phyloP scores from a whole-genome alignment of 345 rosid species.

The Schrenkiella parvula region DNA sequence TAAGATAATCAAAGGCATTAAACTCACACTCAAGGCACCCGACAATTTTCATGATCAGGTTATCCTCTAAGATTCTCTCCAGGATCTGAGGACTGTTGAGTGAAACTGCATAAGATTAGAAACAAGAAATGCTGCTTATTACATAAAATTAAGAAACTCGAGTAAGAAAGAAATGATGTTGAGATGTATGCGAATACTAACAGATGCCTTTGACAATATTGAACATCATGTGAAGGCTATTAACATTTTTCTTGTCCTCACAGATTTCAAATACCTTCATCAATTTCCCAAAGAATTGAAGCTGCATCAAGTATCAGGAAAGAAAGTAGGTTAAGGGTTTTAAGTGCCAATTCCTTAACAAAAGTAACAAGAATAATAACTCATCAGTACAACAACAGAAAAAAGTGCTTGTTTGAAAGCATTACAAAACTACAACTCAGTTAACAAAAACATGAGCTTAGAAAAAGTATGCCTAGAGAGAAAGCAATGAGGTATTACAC shows the following conservation, averaged over 20 bases:
- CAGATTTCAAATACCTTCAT: constrained; percentile 65
- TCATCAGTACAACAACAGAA: not conserved
- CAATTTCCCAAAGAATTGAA: constrained; percentile 66
- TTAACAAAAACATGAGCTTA: not conserved
- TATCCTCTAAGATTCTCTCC: constrained; percentile 79
- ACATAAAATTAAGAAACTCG: constrained; percentile 9
- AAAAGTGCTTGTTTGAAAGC: not conserved
- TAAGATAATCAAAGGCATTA: not conserved
- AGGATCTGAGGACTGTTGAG: constrained; percentile 76
- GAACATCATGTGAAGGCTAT: constrained; percentile 76
- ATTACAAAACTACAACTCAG: not conserved
- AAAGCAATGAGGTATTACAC: not conserved
- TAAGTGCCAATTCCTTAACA: not conserved
- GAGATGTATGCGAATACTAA: constrained; percentile 39
- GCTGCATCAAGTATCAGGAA: constrained; percentile 49
- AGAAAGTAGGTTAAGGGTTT: constrained; percentile 23
- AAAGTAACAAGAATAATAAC: not conserved
- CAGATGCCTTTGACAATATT: constrained; percentile 81
- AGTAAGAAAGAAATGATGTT: constrained; percentile 3
- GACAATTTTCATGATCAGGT: constrained; percentile 75
- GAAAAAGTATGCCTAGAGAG: not conserved
- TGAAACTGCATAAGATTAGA: constrained; percentile 55
- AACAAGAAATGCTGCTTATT: constrained; percentile 10
- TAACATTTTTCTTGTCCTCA: constrained; percentile 60
- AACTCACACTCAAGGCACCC: constrained; percentile 94